phyloP scores from a whole-genome alignment of 31 red algal species.

The Odonthalia washingtoniensis region DNA sequence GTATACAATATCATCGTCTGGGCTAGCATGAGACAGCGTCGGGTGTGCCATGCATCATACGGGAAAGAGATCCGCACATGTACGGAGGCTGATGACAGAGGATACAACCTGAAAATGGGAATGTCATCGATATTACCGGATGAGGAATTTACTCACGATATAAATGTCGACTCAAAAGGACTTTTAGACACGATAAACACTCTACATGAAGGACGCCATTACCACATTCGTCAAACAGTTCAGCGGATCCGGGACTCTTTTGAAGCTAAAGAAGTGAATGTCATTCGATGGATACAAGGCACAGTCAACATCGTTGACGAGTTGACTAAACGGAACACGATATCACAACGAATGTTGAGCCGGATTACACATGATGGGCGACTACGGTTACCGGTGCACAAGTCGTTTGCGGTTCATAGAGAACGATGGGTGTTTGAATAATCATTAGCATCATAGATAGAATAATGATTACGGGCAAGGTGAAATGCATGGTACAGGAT shows the following conservation, averaged over 20 bases:
- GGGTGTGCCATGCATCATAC: conserved; percentile 6
- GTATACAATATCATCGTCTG: neutral
- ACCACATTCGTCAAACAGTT: neutral
- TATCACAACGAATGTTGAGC: no score
- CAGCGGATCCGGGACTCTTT: conserved; percentile 9
- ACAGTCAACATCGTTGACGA: neutral
- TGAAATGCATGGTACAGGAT: no score
- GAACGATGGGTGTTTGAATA: no score
- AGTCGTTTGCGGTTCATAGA: no score
- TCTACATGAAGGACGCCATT: neutral
- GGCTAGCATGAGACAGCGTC: neutral
- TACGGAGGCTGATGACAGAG: no score
- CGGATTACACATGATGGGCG: no score
- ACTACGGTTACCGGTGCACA: no score
- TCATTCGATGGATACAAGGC: neutral
- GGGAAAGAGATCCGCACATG: neutral
- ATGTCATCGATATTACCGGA: neutral
- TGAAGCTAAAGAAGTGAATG: neutral
- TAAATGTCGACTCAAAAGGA: conserved; percentile 1
- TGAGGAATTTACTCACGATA: neutral
- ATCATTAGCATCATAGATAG: no score
- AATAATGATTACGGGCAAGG: no score
- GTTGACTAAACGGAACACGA: neutral
- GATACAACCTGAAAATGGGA: neutral
- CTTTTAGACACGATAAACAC: conserved; percentile 1